Base-by-base conservation (phyloP, 352 stramenopile species). In the Phytopythium chamaehyphon region DNA sequence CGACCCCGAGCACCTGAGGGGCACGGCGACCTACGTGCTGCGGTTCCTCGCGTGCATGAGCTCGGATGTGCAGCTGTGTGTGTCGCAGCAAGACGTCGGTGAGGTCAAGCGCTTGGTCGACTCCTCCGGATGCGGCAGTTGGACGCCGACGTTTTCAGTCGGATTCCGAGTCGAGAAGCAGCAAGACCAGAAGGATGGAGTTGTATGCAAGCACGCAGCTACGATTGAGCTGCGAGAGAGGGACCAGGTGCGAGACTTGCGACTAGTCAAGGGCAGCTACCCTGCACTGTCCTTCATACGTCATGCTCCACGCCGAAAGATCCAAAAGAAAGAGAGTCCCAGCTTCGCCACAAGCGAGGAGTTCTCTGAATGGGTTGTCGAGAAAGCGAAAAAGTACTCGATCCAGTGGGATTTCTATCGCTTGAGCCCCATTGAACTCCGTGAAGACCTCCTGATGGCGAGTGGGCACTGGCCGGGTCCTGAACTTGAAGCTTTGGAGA, bases 11-110 rank as follows among this genome's bases (percentile, higher is more conserved):
- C 61, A 55, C 12, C 54, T 90, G 12, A 73, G 79, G 1, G 76
- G 81, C 38, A 86, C 73, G 19, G 74, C 77, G 16, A 86, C 82
- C 38, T 93, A 88, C 18, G 67, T 88, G 35, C 50, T 93, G 16
- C 82, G 82, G 6, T 85, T 88, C 37, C 56, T 86, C 35, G 82
- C 75, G 16, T 76, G 68, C 36, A 54, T 89, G 28, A 78, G 64
- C 23, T 56, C 63, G 2, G 42, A 79, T 10, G 65, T 89, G 31
- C 63, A 79, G 10, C 82, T 65, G 46, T 86, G 78, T 36, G 35
- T 86, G n/a, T 71, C 62, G 11, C 8, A 22, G 8, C 33, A 64
- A 19, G 78, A 89, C 37, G 53, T 75, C 6, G 15, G 49, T 4
- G 16, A 54, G 6, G 35, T 83, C 16, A 37, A 84, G 38, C 36